Evolutionary conservation across 352 stramenopile genomes (phyloP).

Genomic region (Poterioochromonas sp.): DNA sequence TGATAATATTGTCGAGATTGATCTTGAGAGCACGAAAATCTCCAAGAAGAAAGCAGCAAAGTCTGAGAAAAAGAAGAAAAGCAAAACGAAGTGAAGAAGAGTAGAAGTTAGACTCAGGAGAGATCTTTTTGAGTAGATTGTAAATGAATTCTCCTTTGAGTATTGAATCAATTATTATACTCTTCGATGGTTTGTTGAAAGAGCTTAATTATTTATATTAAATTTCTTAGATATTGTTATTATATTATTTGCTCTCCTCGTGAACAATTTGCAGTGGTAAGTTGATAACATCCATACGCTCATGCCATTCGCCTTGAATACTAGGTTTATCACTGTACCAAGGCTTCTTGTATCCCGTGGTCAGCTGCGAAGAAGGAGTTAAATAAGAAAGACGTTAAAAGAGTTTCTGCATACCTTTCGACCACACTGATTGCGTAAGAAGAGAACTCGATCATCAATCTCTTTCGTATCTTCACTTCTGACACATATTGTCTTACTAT

Average conservation of each 20-base stretch:
- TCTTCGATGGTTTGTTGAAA: no score
- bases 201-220: no score
- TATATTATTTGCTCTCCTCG: no score
- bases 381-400: background rate
- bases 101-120: no score
- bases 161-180: no score
- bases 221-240: no score
- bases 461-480: background rate
- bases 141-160: no score
- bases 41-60: background rate
- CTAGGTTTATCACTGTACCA: background rate
- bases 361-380: background rate
- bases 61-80: background rate
- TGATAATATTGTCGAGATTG: background rate
- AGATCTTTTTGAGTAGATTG: no score
- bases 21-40: background rate
- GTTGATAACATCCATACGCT: conserved; percentile 26
- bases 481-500: conserved; percentile 31
- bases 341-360: conserved; percentile 27
- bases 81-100: no score
- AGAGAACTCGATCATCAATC: background rate
- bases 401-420: background rate
- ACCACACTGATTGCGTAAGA: conserved; percentile 27
- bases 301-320: conserved; percentile 31
- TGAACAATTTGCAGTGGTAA: conserved; percentile 8